phyloP scores from a whole-genome alignment of 2,329 filamentous ascomycete species.

The Trichoderma sp. region DNA sequence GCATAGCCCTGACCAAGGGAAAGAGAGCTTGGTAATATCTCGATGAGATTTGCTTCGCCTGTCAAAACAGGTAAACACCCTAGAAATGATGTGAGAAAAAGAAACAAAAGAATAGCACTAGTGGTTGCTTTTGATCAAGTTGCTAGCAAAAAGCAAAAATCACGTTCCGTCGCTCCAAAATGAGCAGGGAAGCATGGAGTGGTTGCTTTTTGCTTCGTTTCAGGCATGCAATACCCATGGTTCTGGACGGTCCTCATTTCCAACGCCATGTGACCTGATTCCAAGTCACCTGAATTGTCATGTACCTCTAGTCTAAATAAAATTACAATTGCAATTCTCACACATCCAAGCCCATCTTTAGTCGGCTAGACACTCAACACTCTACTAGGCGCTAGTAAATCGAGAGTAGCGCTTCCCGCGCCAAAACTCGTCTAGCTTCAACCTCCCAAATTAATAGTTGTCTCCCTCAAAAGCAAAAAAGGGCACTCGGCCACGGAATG shows the following conservation, averaged over 20 bases:
- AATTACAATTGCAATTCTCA: neutral
- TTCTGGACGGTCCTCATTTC: neutral
- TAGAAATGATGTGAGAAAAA: neutral
- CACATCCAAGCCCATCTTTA: neutral
- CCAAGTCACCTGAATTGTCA: neutral
- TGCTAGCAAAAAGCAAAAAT: neutral
- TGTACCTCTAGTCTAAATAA: neutral
- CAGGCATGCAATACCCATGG: neutral
- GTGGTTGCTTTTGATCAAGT: neutral
- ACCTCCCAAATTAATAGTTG: neutral
- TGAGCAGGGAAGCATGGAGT: neutral
- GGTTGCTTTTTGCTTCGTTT: conserved; percentile 9
- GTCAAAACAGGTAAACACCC: neutral
- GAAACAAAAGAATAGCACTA: neutral
- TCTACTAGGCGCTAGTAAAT: neutral
- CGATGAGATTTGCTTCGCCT: neutral
- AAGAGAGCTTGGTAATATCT: neutral
- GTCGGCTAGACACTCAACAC: neutral
- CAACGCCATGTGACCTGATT: neutral
- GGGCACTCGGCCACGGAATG: neutral
- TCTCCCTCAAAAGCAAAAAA: neutral
- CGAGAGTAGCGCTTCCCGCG: neutral
- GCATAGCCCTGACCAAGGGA: neutral
- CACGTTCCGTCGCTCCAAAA: neutral
- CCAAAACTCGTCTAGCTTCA: neutral